A percentile compares a stretch with the other conserved stretches of the same genome.
These are phyloP conservation scores for Fragaria ananassa DNA, from an alignment of 306 rosid species.

Conservation along the genomic window DNA sequence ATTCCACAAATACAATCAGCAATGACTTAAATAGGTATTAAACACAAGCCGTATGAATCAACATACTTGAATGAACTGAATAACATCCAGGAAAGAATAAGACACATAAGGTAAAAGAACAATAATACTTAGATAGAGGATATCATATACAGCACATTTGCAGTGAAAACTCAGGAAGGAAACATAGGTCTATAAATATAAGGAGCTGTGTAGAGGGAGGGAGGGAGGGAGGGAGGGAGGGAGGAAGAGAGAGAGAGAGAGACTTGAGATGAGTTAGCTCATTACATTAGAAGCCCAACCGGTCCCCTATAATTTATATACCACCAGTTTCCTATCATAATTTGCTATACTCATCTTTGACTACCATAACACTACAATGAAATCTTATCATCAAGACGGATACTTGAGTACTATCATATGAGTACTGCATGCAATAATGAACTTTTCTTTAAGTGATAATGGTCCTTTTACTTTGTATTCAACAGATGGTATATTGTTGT, in stretches of 20 bases:
- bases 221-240: background rate
- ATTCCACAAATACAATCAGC: slow-evolving; percentile 20
- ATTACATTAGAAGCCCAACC: background rate
- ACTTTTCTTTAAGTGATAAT: background rate
- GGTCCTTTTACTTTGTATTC: background rate
- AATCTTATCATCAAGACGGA: background rate
- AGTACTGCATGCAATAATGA: background rate
- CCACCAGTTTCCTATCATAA: background rate
- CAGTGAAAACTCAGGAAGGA: background rate
- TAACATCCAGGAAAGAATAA: background rate
- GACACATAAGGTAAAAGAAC: background rate
- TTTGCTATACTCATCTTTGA: background rate
- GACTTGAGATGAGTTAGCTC: background rate
- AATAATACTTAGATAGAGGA: background rate
- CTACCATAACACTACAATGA: background rate
- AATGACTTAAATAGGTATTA: slow-evolving; percentile 2
- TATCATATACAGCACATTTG: slow-evolving; percentile 3
- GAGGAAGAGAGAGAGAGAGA: background rate
- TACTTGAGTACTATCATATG: background rate
- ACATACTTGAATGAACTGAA: background rate
- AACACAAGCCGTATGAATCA: too few species aligned
- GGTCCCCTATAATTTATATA: background rate
- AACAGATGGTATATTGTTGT: background rate
- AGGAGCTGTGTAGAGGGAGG: background rate
- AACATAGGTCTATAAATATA: background rate